Evolutionary conservation across 208 protist genomes (phyloP).

Genomic region (Balamuthia mandrillaris): DNA sequence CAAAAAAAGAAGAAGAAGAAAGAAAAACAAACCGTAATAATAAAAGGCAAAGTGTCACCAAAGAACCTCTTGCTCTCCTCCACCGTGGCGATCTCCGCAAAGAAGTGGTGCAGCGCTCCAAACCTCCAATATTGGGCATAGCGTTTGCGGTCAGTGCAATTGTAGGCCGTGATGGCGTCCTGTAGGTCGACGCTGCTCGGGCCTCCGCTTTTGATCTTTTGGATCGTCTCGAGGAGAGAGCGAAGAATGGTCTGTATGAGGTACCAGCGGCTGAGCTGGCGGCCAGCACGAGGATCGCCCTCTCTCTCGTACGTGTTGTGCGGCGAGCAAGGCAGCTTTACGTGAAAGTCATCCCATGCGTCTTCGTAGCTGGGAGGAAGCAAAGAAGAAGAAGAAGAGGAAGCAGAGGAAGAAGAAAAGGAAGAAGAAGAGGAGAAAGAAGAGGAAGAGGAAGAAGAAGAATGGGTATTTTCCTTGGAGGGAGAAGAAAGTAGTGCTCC

Average conservation of each 20-base stretch:
- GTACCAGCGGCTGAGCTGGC: neutral
- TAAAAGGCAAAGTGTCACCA: neutral
- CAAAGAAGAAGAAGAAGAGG: too few species aligned
- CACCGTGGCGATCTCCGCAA: neutral
- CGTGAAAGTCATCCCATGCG: neutral
- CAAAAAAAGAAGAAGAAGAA: neutral
- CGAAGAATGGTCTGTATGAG: slow-evolving; percentile 8
- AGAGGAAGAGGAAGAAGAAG: too few species aligned
- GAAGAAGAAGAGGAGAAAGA: too few species aligned
- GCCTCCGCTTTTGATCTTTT: too few species aligned
- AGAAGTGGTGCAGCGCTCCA: slow-evolving; percentile 9
- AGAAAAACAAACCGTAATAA: neutral
- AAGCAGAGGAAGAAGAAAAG: too few species aligned
- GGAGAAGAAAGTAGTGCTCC: too few species aligned
- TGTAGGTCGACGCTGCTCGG: slow-evolving; percentile 1
- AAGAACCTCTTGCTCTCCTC: slow-evolving; percentile 17
- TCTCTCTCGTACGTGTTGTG: slow-evolving; percentile 8
- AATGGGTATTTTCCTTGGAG: too few species aligned
- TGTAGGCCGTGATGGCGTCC: slow-evolving; percentile 26
- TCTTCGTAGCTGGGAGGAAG: neutral
- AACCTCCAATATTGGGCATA: slow-evolving; percentile 31
- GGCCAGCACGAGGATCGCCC: neutral
- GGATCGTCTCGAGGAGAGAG: neutral
- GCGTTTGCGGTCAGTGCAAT: neutral
- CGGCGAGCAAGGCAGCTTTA: slow-evolving; percentile 12